Evolutionary conservation across 179 eudicot species (phyloP), one percentile per base, ranked within the genome.

Genomic region (Patellifolia procumbens): DNA sequence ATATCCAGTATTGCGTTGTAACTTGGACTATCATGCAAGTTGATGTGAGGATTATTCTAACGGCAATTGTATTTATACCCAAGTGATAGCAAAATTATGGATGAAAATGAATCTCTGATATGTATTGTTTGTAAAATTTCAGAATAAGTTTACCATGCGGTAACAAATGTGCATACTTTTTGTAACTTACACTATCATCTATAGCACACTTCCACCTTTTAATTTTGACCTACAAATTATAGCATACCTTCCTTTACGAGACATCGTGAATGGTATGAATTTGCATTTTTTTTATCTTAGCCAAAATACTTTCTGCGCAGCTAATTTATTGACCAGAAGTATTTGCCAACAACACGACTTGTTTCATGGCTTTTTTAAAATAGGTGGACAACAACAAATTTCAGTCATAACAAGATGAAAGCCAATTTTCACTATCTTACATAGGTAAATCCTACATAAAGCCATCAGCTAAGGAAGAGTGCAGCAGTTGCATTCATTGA

Each of bases 41-140:
- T 17, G 28, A 65, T 9, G 2, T 37, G 43, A 63, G 45, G 12
- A 61, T 31, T 61, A 20, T 37, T 66, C 64, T 35, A 4, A 28
- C 28, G 10, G 28, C 55, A 13, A 16, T 45, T 68, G 72, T 68
- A 67, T 67, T 42, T 67, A 45, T 61, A 46, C 45, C 45, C 53
- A 68, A 45, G 72, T 46, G 35, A 45, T 68, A 26, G 53, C 34
- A 46, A 16, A 46, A 35, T 24, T 26, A 35, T 45, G 45, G 55
- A 43, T 26, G 52, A 68, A 45, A 28, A 68, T 45, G 17, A 68
- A 26, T 12, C n/a, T 68, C 55, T 68, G n/a, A 68, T 26, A 22
- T 67, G 53, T 42, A 67, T 42, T 68, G 34, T 45, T 24, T 45
- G 72, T 45, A 68, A 24, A 3, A 45, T 65, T 49, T 37, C 49